phyloP scores from a whole-genome alignment of 371 early-diverging fungal species.

The Aphelidium insulamus region DNA sequence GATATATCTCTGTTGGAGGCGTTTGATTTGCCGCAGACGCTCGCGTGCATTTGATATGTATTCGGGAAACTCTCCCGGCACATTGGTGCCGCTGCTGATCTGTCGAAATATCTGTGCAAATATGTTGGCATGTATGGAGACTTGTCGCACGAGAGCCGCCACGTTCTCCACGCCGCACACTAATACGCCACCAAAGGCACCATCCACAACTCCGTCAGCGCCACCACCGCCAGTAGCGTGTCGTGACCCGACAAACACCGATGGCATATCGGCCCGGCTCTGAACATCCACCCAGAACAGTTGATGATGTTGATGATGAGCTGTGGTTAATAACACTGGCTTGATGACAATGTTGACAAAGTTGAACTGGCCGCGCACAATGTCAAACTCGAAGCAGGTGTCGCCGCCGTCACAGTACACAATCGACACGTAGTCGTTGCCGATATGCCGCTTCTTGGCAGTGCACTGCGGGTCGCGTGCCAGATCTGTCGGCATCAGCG shows the following conservation, averaged over 20 bases:
- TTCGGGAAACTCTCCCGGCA: no score
- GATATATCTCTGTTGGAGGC: no score
- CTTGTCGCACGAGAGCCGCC: conserved; percentile 55
- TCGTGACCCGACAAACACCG: no score
- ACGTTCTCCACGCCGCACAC: no score
- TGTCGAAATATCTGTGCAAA: conserved; percentile 62
- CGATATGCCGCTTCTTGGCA: conserved; percentile 81
- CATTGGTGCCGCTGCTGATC: conserved; percentile 19
- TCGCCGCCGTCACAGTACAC: conserved; percentile 74
- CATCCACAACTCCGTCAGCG: conserved; percentile 52
- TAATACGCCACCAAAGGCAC: conserved; percentile 45
- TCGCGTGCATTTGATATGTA: conserved; percentile 67
- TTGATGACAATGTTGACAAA: conserved; percentile 71
- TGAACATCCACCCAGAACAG: conserved; percentile 32
- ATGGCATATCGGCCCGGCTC: conserved; percentile 56
- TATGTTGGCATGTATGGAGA: conserved; percentile 70
- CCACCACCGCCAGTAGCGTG: conserved; percentile 55
- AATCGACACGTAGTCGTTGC: conserved; percentile 82
- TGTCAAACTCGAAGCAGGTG: conserved; percentile 64
- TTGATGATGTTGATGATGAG: conserved; percentile 5
- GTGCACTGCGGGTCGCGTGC: conserved; percentile 46
- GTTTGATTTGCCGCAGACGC: conserved; percentile 62
- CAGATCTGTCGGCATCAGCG: conserved; percentile 66
- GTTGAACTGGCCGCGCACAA: conserved; percentile 81
- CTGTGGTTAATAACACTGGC: conserved; percentile 9